Conservation (phyloP, 148 eudicot species). For the Silene conica region DNA sequence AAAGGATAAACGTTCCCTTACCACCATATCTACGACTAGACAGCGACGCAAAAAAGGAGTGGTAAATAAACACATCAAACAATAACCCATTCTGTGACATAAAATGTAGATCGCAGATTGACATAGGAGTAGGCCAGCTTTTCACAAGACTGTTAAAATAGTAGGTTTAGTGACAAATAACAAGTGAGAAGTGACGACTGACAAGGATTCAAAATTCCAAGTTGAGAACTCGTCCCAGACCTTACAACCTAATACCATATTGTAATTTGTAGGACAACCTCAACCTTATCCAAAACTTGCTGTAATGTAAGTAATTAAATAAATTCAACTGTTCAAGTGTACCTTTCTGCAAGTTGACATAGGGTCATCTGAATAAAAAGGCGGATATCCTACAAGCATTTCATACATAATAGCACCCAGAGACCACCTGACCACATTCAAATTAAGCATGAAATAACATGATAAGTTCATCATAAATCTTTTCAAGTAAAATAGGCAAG, state of each 20-base stretch:
- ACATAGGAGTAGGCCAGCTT: background rate
- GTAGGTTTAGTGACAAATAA: background rate
- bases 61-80: background rate
- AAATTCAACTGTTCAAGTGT: conserved; percentile 17
- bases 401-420: conserved; percentile 99
- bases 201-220: background rate
- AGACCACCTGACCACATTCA: conserved; percentile 71
- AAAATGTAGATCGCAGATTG: background rate
- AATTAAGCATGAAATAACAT: conserved; percentile 16
- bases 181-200: background rate
- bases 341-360: conserved; percentile 99
- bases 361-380: conserved; percentile 96
- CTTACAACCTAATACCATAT: background rate
- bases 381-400: conserved; percentile 99
- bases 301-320: background rate
- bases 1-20: background rate
- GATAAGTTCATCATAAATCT: background rate
- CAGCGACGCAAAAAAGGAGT: background rate
- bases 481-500: conserved; percentile 6
- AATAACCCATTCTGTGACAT: background rate
- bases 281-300: background rate
- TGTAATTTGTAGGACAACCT: background rate
- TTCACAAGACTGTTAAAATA: background rate
- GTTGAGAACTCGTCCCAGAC: background rate
- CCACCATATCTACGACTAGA: background rate